A percentile compares a stretch with the other conserved stretches of the same genome.
Evolutionary conservation across 1,284 basidiomycete genomes (phyloP).

Genomic region (Leccinum pallidistipes): DNA sequence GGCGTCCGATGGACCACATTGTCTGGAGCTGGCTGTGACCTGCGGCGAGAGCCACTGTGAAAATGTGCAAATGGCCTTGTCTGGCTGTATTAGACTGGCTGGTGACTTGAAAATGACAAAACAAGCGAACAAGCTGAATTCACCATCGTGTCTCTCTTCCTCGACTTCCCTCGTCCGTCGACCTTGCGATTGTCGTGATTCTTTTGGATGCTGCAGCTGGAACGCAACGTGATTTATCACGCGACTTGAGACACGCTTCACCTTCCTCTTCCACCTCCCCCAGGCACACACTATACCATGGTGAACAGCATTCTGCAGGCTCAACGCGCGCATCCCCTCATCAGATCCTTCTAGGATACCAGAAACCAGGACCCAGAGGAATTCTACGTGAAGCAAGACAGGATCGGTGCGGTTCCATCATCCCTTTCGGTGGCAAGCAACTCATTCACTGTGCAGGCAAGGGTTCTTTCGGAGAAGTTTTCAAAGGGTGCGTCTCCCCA

Average conservation of each 20-base stretch:
- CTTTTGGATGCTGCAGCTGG: too few relatives aligned
- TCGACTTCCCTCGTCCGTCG: too few relatives aligned
- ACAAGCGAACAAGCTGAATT: too few relatives aligned
- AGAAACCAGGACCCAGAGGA: constrained; percentile 87
- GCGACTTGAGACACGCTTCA: too few relatives aligned
- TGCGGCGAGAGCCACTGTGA: background rate
- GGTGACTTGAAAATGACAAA: too few relatives aligned
- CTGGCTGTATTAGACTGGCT: too few relatives aligned
- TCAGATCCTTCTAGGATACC: constrained; percentile 49
- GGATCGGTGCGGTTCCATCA: constrained; percentile 71
- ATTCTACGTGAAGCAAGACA: constrained; percentile 93
- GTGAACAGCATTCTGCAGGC: constrained; percentile 11
- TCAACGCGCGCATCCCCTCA: constrained; percentile 9
- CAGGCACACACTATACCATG: constrained; percentile 17
- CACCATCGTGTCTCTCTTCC: too few relatives aligned
- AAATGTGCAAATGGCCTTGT: too few relatives aligned
- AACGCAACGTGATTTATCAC: too few relatives aligned
- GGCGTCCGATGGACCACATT: too few relatives aligned
- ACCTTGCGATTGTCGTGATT: too few relatives aligned
- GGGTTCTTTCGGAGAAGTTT: constrained; percentile 97
- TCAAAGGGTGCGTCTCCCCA: constrained; percentile 74
- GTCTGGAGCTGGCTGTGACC: too few relatives aligned
- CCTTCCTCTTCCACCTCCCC: background rate
- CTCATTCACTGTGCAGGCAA: constrained; percentile 59
- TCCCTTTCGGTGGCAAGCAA: constrained; percentile 1